Conservation (phyloP, 2,329 filamentous ascomycete species). For the Septoria linicola region DNA sequence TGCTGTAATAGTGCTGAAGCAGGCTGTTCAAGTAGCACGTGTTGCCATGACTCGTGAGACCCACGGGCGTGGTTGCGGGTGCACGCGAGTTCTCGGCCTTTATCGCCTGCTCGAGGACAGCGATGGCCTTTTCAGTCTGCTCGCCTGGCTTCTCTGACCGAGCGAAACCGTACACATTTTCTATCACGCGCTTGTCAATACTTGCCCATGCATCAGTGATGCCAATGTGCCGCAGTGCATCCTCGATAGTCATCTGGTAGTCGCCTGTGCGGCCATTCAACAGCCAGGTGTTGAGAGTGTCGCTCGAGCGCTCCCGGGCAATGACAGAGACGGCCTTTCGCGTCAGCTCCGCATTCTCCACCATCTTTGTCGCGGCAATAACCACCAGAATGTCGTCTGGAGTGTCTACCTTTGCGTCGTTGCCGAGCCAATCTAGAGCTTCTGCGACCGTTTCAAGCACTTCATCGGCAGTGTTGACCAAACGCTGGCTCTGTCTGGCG, state of each 20-base stretch:
- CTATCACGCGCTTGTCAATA: conserved; percentile 28
- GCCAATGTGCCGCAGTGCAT: conserved; percentile 52
- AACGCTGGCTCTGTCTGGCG: conserved; percentile 56
- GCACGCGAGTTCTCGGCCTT: conserved; percentile 19
- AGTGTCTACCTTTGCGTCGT: conserved; percentile 44
- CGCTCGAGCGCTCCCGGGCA: conserved; percentile 58
- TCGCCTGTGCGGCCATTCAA: conserved; percentile 51
- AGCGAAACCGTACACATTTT: conserved; percentile 28
- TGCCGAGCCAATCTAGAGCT: conserved; percentile 61
- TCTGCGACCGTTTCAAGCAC: conserved; percentile 62
- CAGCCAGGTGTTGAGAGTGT: conserved; percentile 53
- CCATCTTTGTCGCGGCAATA: conserved; percentile 58
- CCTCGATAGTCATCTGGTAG: conserved; percentile 56
- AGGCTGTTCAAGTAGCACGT: conserved; percentile 98
- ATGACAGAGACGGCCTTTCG: conserved; percentile 59
- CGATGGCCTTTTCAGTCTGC: conserved; percentile 37
- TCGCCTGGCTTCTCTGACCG: conserved; percentile 32
- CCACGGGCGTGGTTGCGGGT: conserved; percentile 65
- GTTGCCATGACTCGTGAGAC: conserved; percentile 90
- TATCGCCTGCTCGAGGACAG: conserved; percentile 33
- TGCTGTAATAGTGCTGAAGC: conserved; percentile 90
- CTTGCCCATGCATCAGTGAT: conserved; percentile 29
- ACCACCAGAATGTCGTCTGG: conserved; percentile 59
- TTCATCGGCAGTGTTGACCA: conserved; percentile 58
- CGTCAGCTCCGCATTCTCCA: conserved; percentile 51